Conservation (phyloP, 2,329 filamentous ascomycete species). For the Chaetomium olivaceum region DNA sequence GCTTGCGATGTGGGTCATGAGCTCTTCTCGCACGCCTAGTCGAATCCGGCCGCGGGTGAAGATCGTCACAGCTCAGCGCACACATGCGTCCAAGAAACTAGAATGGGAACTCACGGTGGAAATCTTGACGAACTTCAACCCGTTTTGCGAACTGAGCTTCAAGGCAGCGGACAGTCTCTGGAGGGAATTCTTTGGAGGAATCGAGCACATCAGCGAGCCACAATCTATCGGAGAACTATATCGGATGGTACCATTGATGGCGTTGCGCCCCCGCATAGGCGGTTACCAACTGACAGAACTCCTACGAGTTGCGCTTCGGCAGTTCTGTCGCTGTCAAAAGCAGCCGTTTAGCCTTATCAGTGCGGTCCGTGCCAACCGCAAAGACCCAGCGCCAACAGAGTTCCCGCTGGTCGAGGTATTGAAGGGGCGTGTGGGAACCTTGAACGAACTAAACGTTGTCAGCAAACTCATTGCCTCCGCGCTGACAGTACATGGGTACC, state of each 20-base stretch:
- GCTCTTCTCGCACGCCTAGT: not conserved
- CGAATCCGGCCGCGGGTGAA: slow-evolving; percentile 2
- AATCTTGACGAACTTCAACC: slow-evolving; percentile 9
- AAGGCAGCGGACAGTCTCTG: slow-evolving; percentile 4
- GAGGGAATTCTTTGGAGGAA: slow-evolving; percentile 5
- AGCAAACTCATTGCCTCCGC: slow-evolving; percentile 6
- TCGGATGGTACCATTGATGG: not conserved
- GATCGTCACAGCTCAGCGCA: not conserved
- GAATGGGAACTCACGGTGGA: slow-evolving; percentile 9
- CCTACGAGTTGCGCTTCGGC: slow-evolving; percentile 3
- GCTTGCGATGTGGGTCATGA: not conserved
- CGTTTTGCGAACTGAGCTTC: not conserved
- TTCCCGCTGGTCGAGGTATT: slow-evolving; percentile 4
- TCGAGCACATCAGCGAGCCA: slow-evolving; percentile 3
- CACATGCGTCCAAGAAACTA: not conserved
- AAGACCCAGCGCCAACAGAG: not conserved
- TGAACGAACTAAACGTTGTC: not conserved
- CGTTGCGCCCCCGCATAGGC: not conserved
- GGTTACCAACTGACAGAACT: not conserved
- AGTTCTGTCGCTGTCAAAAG: not conserved
- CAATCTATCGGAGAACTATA: not conserved
- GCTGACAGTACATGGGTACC: not conserved
- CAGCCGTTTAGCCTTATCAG: slow-evolving; percentile 1
- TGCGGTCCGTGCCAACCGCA: not conserved
- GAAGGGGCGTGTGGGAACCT: not conserved